phyloP scores from a whole-genome alignment of 2,329 filamentous ascomycete genomes.

The Aspergillus udagawae region DNA sequence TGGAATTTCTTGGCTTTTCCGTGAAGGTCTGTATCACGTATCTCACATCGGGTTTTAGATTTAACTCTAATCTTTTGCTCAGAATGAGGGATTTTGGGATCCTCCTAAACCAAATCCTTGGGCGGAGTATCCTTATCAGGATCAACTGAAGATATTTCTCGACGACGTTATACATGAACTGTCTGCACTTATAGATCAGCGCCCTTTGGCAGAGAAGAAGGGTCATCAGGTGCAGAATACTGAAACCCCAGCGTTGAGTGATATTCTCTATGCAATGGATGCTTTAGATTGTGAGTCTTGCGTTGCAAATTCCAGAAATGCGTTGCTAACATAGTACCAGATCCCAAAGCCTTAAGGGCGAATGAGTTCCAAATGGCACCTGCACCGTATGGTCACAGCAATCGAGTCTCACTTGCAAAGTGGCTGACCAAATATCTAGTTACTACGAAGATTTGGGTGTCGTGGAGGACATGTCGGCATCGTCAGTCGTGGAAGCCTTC shows the following conservation, averaged over 20 bases:
- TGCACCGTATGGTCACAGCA: conserved; percentile 28
- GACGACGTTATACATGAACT: conserved; percentile 61
- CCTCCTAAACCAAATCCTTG: conserved; percentile 37
- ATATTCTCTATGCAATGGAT: conserved; percentile 38
- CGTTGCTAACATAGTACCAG: conserved; percentile 19
- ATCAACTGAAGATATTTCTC: conserved; percentile 45
- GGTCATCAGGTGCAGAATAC: conserved; percentile 27
- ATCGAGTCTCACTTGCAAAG: not conserved
- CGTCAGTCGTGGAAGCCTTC: conserved; percentile 60
- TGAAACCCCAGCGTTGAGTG: conserved; percentile 32
- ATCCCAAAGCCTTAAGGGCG: conserved; percentile 24
- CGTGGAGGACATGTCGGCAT: conserved; percentile 59
- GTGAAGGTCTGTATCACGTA: conserved; percentile 36
- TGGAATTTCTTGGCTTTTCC: conserved; percentile 57
- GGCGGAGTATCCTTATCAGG: conserved; percentile 36
- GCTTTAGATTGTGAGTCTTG: conserved; percentile 30
- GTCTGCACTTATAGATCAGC: conserved; percentile 47
- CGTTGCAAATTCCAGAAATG: not conserved
- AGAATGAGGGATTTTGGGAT: conserved; percentile 41
- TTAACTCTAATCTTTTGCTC: conserved; percentile 3
- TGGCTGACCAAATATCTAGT: conserved; percentile 24
- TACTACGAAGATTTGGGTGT: conserved; percentile 62
- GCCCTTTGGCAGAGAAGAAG: conserved; percentile 38
- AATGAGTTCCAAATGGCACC: conserved; percentile 29
- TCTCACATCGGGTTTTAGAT: not conserved